Evolutionary conservation across 208 protist species (phyloP), one percentile per base, ranked within the genome.

Genomic region (Crithidia sp.): DNA sequence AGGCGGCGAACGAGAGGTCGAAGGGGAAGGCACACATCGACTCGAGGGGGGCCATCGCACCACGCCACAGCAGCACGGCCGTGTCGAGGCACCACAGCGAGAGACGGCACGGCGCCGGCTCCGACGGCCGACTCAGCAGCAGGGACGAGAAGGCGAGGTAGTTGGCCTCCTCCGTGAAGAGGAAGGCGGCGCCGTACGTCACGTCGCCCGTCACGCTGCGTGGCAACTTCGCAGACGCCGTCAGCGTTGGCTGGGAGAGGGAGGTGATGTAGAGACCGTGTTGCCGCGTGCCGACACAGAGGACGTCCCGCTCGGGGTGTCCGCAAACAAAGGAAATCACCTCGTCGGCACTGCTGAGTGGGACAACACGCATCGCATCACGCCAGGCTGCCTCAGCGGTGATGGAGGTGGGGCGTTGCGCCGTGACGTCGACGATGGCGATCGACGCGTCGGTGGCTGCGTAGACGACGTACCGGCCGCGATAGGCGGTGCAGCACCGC

Each of bases 191-290:
- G 14, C 79, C 68, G 72, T 85, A 86, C 6, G 81, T 78, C 19
- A 50, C 64, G 67, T 92, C 89, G 36, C 91, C 91, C 1, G 81
- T 89, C 13, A 88, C 72, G 3, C 47, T 65, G 49, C 81, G 65
- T 12, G 89, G 87, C 39, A 96, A 75, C 17, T 84, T 87, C 9
- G 91, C 73, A 10, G 65, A 54, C 9, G 54, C 55, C 13, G 68
- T 57, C 45, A 96, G 65, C 41, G n/a, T 37, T 0, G 91, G 84
- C n/a, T 63, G 55, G 7, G 79, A 81, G 4, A 82, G 83, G 0
- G 70, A 63, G 16, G 86, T 92, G 44, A 94, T 12, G 82, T 94
- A 96, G 19, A 95, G 49, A 14, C 92, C 92, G 62, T 89, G 81
- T 19, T 67, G 54, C 44, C n/a, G 43, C 52, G 92, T 94, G 50